Base-by-base conservation (phyloP, 2,329 filamentous ascomycete genomes). In the Penicillium sp. region DNA sequence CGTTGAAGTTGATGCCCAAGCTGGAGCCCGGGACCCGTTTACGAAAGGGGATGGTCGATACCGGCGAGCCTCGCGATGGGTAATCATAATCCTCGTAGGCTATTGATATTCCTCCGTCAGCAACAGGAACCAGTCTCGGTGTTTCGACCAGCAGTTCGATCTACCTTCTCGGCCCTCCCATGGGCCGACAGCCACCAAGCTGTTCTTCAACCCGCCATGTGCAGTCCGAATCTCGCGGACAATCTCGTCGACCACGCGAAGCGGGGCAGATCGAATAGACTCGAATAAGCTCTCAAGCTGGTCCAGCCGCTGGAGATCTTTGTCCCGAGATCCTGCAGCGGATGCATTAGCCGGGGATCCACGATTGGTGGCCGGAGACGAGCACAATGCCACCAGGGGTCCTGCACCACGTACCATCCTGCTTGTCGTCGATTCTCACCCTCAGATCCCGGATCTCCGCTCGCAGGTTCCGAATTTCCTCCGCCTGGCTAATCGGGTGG, bases 401-500 rank as follows among this genome's bases (percentile, higher is more conserved):
- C 25, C 14, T 6, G 14, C 19, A 15, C 15, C 23, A 45, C 45
- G 11, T 54, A 63, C 58, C 54, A 47, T 58, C 41, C 3, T 42
- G 28, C 11, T 30, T 50, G 17, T 48, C 51, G 19, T 58, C 51
- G 13, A 66, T 51, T 35, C 51, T 53, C 4, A 36, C 36, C 2
- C 53, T 51, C 14, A 67, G 44, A 14, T 64, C 56, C 10, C 56
- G 53, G 40, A 66, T 66, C 41, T 67, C 63, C 32, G 49, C 46
- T 7, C 63, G 57, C 35, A 67, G 33, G 38, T 63, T 63, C 14
- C 50, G 50, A 29, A 67, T 67, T 45, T 67, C 63, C 16, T 66
- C 63, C 7, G 60, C 56, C 28, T 67, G 63, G 19, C 57, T 59
- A 32, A 67, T 59, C 5, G 63, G 63, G 20, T 52, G 53, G 21